phyloP scores from a whole-genome alignment of 805 yeast species.

The Starmerella apis region DNA sequence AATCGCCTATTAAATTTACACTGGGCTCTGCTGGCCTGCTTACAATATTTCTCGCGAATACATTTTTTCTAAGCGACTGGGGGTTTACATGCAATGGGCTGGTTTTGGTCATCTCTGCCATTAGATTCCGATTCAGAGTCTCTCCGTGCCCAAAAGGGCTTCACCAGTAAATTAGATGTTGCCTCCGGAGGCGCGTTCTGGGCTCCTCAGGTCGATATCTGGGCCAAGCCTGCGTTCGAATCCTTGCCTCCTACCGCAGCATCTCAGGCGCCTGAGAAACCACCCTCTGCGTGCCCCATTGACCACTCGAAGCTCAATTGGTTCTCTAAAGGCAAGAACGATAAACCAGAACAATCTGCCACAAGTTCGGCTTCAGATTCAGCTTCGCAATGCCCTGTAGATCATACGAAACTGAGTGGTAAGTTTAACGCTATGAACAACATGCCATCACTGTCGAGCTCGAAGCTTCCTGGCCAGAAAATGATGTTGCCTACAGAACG shows the following conservation, averaged over 20 bases:
- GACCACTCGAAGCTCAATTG: conserved; percentile 31
- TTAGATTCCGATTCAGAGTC: background rate
- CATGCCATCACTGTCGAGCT: conserved; percentile 68
- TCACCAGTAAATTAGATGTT: background rate
- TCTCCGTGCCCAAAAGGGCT: background rate
- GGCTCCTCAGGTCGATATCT: conserved; percentile 19
- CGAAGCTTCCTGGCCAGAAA: conserved; percentile 70
- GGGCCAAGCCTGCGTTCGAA: conserved; percentile 9
- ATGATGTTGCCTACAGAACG: conserved; percentile 71
- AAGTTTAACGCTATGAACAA: conserved; percentile 70
- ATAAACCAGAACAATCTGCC: background rate
- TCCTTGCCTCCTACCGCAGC: background rate
- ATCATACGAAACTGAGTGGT: conserved; percentile 26
- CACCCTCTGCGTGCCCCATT: conserved; percentile 35
- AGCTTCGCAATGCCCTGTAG: conserved; percentile 32
- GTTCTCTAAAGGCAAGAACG: conserved; percentile 10
- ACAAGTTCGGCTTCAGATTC: background rate
- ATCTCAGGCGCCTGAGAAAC: background rate
- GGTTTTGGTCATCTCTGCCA: conserved; percentile 66
- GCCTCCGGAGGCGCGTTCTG: conserved; percentile 15
- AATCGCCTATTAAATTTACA: background rate
- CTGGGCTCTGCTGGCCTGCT: background rate
- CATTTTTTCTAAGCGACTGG: background rate
- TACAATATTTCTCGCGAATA: background rate
- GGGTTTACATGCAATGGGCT: conserved; percentile 48